Conservation (phyloP, 352 stramenopile genomes). For the Lagenidium giganteum region DNA sequence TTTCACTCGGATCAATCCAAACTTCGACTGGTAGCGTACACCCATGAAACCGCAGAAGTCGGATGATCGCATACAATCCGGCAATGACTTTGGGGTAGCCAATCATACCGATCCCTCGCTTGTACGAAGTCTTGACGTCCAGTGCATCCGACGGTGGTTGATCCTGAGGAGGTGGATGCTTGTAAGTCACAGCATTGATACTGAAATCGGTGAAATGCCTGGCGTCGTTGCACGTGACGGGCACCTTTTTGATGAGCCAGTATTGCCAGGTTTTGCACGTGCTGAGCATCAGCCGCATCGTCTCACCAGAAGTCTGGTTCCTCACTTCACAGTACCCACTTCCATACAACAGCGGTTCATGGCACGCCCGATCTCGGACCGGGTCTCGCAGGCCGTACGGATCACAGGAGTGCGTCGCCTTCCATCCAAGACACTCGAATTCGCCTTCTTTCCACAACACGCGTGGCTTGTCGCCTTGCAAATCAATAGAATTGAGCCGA, state of each 20-base stretch:
- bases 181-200: conserved; percentile 34
- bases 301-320: conserved; percentile 51
- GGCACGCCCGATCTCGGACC: conserved; percentile 31
- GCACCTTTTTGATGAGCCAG: conserved; percentile 29
- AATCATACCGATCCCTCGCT: conserved; percentile 62
- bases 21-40: conserved; percentile 47
- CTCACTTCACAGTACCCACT: conserved; percentile 71
- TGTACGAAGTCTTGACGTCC: conserved; percentile 4
- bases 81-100: conserved; percentile 64
- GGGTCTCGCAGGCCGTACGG: conserved; percentile 46
- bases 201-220: conserved; percentile 67
- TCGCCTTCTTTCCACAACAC: conserved; percentile 45
- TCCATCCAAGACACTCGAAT: conserved; percentile 76
- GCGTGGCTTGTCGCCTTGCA: conserved; percentile 21
- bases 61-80: conserved; percentile 65
- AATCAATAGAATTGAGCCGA: conserved; percentile 36
- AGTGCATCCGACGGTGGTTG: background rate
- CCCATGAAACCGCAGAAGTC: conserved; percentile 37
- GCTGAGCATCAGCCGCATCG: conserved; percentile 53
- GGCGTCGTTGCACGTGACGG: conserved; percentile 56
- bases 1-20: conserved; percentile 50
- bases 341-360: conserved; percentile 34
- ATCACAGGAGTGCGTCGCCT: conserved; percentile 56
- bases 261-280: conserved; percentile 73
- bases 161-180: conserved; percentile 23